Conservation (phyloP, 108 stramenopile species). For the Cyclotella choctawhatcheeana region DNA sequence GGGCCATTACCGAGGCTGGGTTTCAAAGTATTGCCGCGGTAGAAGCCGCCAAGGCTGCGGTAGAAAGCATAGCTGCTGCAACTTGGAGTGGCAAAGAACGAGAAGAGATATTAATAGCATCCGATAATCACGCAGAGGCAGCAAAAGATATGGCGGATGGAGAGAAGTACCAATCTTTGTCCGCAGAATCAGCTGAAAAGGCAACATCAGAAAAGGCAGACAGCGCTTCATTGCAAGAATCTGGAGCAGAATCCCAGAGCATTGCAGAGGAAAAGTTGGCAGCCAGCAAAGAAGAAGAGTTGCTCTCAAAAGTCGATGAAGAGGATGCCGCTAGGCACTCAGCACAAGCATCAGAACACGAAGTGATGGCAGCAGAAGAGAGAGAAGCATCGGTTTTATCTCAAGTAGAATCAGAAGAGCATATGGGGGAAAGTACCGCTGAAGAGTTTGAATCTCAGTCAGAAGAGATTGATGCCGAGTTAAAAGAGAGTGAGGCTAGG, state of each 20-base stretch:
- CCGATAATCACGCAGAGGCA: conserved; percentile 22
- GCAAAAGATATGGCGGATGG: conserved; percentile 21
- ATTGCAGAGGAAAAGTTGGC: conserved; percentile 17
- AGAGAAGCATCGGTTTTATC: conserved; percentile 8
- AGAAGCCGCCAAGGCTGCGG: conserved; percentile 34
- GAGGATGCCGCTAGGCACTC: conserved; percentile 24
- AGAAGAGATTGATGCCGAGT: conserved; percentile 16
- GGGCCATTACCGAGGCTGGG: conserved; percentile 31
- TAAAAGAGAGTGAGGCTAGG: conserved; percentile 27
- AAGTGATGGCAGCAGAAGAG: conserved; percentile 26
- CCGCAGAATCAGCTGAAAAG: conserved; percentile 19
- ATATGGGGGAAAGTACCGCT: conserved; percentile 22
- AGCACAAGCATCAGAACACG: conserved; percentile 28
- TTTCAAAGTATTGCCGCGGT: conserved; percentile 28
- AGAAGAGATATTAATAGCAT: conserved; percentile 12
- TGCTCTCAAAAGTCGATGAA: conserved; percentile 26
- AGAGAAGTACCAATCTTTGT: conserved; percentile 10
- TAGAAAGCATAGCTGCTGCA: conserved; percentile 24
- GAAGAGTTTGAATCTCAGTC: conserved; percentile 38
- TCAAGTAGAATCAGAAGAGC: conserved; percentile 29
- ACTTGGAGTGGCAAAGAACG: conserved; percentile 21
- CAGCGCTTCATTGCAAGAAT: conserved; percentile 2
- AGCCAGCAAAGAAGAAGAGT: conserved; percentile 25
- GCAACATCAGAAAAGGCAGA: conserved; percentile 16
- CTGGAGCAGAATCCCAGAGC: conserved; percentile 9